Percentiles rank a stretch among this genome's conserved stretches.
phyloP scores from a whole-genome alignment of 108 stramenopile genomes.

The Bacterosira constricta region DNA sequence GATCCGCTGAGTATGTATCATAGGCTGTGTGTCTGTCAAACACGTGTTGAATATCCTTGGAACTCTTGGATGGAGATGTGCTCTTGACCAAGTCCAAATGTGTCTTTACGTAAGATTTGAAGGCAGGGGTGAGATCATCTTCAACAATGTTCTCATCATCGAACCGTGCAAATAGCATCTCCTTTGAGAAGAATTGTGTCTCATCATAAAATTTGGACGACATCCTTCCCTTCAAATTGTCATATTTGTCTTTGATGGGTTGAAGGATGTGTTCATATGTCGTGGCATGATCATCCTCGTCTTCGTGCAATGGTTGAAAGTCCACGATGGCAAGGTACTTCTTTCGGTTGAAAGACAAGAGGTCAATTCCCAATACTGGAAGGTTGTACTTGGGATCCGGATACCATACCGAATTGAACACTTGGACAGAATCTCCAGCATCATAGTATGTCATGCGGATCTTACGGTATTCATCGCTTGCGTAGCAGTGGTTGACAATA shows the following conservation, averaged over 20 bases:
- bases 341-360: constrained; percentile 89
- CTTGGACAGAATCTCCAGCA: constrained; percentile 92
- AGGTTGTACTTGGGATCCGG: constrained; percentile 90
- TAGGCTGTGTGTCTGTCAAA: constrained; percentile 85
- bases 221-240: constrained; percentile 86
- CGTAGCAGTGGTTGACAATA: constrained; percentile 75
- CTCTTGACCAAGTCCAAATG: constrained; percentile 65
- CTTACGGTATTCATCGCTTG: constrained; percentile 83
- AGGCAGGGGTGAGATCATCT: constrained; percentile 86
- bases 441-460: constrained; percentile 97
- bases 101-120: constrained; percentile 73
- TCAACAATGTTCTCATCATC: constrained; percentile 76
- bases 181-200: constrained; percentile 90
- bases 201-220: constrained; percentile 93
- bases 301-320: constrained; percentile 90
- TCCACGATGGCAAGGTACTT: constrained; percentile 94
- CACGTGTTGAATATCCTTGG: constrained; percentile 38
- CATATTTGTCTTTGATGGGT: constrained; percentile 88
- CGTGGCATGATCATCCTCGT: constrained; percentile 71
- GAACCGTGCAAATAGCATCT: constrained; percentile 94
- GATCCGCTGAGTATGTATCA: constrained; percentile 92
- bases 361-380: constrained; percentile 93
- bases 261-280: constrained; percentile 72
- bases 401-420: constrained; percentile 95
- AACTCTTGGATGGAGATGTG: constrained; percentile 26